phyloP scores from a whole-genome alignment of 805 yeast genomes.

The Barnettozyma californica region DNA sequence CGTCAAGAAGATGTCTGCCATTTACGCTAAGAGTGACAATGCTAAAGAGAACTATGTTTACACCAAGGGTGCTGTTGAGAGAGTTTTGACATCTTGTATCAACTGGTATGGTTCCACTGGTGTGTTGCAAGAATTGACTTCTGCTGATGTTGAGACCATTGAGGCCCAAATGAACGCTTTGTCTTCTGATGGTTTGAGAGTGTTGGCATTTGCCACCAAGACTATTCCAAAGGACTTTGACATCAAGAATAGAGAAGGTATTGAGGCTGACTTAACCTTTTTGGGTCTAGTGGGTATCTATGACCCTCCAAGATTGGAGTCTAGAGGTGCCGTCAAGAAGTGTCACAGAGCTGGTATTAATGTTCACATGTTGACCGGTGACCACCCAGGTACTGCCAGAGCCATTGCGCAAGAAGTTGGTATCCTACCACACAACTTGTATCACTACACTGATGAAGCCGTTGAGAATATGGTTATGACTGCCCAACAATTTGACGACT shows the following conservation, averaged over 20 bases:
- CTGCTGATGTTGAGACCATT: conserved; percentile 35
- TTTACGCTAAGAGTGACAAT: conserved; percentile 36
- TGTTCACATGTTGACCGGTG: conserved; percentile 81
- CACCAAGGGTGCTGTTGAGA: conserved; percentile 76
- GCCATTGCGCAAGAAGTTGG: conserved; percentile 83
- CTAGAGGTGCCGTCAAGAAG: conserved; percentile 54
- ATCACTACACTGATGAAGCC: conserved; percentile 50
- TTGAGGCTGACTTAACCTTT: conserved; percentile 52
- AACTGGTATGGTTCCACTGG: conserved; percentile 40
- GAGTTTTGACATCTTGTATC: conserved; percentile 52
- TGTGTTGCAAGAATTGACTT: conserved; percentile 32
- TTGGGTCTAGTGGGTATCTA: conserved; percentile 72
- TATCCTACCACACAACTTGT: conserved; percentile 57
- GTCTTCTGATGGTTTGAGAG: conserved; percentile 65
- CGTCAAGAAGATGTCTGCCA: conserved; percentile 65
- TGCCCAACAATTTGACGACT: conserved; percentile 62
- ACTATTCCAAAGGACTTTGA: conserved; percentile 28
- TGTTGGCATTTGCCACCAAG: conserved; percentile 60
- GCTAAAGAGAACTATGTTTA: conserved; percentile 31
- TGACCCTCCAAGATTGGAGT: conserved; percentile 74
- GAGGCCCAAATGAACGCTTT: conserved; percentile 53
- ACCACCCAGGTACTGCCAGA: conserved; percentile 71
- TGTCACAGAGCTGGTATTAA: conserved; percentile 75
- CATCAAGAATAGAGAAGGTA: conserved; percentile 34
- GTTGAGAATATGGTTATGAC: conserved; percentile 69